A percentile compares a stretch with the other conserved stretches of the same genome.
These are phyloP conservation scores for Cornus controversa DNA, from an alignment of 148 eudicot species.

Conservation along the genomic window DNA sequence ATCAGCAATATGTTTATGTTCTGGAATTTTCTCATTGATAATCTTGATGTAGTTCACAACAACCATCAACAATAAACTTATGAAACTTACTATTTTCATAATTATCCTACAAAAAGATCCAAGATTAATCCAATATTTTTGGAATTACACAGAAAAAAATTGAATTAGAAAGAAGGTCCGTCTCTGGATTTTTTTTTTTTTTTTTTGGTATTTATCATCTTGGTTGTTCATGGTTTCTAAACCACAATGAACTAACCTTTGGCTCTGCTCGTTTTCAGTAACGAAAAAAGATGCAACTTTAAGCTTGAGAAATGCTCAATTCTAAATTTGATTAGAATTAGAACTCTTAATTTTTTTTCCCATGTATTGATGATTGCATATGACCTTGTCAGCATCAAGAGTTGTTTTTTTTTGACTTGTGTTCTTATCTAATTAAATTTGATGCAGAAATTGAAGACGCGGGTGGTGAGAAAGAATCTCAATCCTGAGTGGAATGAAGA, in stretches of 20 bases:
- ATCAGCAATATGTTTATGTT: neutral
- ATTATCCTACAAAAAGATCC: too few relatives aligned
- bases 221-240: neutral
- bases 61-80: neutral
- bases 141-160: neutral
- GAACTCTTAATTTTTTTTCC: too few relatives aligned
- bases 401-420: neutral
- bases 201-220: neutral
- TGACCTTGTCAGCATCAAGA: neutral
- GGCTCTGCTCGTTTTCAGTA: neutral
- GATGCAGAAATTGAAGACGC: constrained; percentile 70
- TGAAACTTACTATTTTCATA: too few relatives aligned
- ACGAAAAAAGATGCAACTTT: too few relatives aligned
- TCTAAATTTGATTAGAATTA: too few relatives aligned
- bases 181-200: too few relatives aligned
- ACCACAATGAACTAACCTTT: neutral
- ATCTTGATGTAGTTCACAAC: neutral
- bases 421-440: neutral
- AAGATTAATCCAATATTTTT: neutral
- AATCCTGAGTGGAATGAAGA: constrained; percentile 88
- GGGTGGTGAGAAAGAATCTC: constrained; percentile 47
- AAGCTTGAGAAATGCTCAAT: too few relatives aligned
- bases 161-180: too few relatives aligned
- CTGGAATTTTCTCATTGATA: neutral
- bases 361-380: neutral